Evolutionary conservation across 345 rosid genomes (phyloP).

Genomic region (Turritis glabra): DNA sequence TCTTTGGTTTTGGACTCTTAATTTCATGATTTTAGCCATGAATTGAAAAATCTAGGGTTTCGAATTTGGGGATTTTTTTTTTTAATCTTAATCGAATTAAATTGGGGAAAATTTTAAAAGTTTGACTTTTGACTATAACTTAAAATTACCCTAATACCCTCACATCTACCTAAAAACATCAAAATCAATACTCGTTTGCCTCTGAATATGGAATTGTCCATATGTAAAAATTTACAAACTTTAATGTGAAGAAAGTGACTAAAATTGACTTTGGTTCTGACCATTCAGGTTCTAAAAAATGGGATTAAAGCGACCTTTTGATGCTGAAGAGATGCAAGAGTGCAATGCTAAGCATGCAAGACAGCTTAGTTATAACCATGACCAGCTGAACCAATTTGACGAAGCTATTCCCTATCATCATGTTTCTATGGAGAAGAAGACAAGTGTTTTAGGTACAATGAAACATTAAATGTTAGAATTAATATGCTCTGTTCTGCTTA

Average conservation of each 20-base stretch:
- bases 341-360: constrained; percentile 50
- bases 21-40: constrained; percentile 32
- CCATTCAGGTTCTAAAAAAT: constrained; percentile 31
- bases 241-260: neutral
- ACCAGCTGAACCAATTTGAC: constrained; percentile 26
- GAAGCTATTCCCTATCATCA: constrained; percentile 36
- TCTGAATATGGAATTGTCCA: neutral
- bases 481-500: neutral
- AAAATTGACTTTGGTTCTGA: constrained; percentile 20
- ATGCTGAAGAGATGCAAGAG: constrained; percentile 51
- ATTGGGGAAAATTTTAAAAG: constrained; percentile 21
- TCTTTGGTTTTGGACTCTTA: neutral
- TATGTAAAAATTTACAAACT: neutral
- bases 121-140: constrained; percentile 15
- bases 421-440: constrained; percentile 18
- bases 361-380: constrained; percentile 36
- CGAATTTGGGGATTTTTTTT: constrained; percentile 31
- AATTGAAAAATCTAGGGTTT: constrained; percentile 44
- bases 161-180: neutral
- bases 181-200: neutral
- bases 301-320: constrained; percentile 59
- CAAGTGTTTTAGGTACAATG: constrained; percentile 36
- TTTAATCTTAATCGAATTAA: constrained; percentile 24
- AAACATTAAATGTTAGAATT: neutral
- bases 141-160: neutral